Evolutionary conservation across 768 basidiomycete species (phyloP), one percentile per base, ranked within the genome.

Genomic region (Arthromyces matolae): DNA sequence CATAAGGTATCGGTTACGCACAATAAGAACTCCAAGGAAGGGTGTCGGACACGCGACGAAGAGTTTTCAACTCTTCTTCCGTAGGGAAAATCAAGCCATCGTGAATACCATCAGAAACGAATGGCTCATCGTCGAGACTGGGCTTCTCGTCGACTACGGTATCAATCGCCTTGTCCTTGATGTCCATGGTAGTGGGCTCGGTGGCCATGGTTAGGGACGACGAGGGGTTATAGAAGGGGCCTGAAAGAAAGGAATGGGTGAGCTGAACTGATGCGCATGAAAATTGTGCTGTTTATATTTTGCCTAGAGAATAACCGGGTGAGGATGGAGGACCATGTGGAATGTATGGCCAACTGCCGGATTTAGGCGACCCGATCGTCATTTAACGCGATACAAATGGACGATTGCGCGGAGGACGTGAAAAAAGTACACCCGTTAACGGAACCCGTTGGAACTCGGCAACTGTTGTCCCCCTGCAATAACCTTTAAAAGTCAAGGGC

Each of bases 61-160:
- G 68, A 16, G 81, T 81, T 4, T 49, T 56, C 22, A 68, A 59
- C 63, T 87, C 84, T 57, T 84, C 79, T 23, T 78, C 78, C 0
- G 81, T 81, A 5, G 85, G 84, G 57, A 83, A 81, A 56, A 76
- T 73, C 47, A 84, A 70, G 20, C 79, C 80, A 29, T 79, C 79
- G 48, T 75, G 71, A 45, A 72, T 63, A 12, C 54, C 58, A 36
- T 66, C 60, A 4, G 14, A 14, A 5, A 32, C 27, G 23, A 32
- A 36, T 36, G 5, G 14, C 16, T 9, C n/a, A 14, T 31, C 8
- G 5, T 12, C 14, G 7, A 49, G 14, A 2, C 5, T 14, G 8
- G 40, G 39, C 37, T 41, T 41, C 9, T 35, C 32, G 32, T 25
- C 39, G 22, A 41, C n/a, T 12, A 28, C 32, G 16, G 22, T 19